Conservation (phyloP, 1,284 basidiomycete genomes). For the Vanrija pseudolonga region DNA sequence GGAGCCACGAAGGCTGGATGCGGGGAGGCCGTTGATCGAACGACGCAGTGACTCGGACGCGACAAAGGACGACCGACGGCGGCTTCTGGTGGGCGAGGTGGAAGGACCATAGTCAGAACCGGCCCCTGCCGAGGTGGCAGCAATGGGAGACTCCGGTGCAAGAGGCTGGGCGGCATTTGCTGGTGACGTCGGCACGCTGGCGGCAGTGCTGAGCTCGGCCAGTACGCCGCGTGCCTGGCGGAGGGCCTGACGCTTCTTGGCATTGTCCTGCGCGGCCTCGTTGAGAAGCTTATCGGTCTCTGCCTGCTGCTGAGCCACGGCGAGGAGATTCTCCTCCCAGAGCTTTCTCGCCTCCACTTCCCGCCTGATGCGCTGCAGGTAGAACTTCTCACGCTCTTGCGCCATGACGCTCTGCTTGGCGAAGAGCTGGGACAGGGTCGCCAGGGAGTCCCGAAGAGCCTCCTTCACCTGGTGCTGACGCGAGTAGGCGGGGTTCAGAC, state of each 20-base stretch:
- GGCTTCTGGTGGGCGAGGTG: neutral
- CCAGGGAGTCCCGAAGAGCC: slow-evolving; percentile 64
- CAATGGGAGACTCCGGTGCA: neutral
- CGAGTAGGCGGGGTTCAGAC: slow-evolving; percentile 16
- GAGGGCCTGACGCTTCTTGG: slow-evolving; percentile 53
- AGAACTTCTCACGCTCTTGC: slow-evolving; percentile 78
- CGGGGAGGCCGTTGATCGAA: neutral
- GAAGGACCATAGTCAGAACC: neutral
- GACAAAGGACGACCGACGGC: too few relatives aligned
- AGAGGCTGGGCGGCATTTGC: neutral
- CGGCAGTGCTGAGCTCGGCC: slow-evolving; percentile 28
- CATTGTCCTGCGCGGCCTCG: slow-evolving; percentile 49
- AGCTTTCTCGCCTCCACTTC: slow-evolving; percentile 72
- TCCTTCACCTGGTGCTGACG: slow-evolving; percentile 55
- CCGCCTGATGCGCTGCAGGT: slow-evolving; percentile 58
- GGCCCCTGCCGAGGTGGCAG: neutral
- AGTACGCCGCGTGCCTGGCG: slow-evolving; percentile 71
- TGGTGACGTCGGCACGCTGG: slow-evolving; percentile 15
- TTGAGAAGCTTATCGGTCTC: slow-evolving; percentile 72
- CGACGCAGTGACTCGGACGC: too few relatives aligned
- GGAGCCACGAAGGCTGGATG: neutral
- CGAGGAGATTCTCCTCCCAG: slow-evolving; percentile 89
- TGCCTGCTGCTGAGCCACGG: slow-evolving; percentile 82
- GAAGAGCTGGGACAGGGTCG: slow-evolving; percentile 59
- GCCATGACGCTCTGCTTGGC: slow-evolving; percentile 70